A percentile compares a stretch with the other conserved stretches of the same genome.
phyloP scores from a whole-genome alignment of 1,284 basidiomycete species.

The Trametes hirsuta region DNA sequence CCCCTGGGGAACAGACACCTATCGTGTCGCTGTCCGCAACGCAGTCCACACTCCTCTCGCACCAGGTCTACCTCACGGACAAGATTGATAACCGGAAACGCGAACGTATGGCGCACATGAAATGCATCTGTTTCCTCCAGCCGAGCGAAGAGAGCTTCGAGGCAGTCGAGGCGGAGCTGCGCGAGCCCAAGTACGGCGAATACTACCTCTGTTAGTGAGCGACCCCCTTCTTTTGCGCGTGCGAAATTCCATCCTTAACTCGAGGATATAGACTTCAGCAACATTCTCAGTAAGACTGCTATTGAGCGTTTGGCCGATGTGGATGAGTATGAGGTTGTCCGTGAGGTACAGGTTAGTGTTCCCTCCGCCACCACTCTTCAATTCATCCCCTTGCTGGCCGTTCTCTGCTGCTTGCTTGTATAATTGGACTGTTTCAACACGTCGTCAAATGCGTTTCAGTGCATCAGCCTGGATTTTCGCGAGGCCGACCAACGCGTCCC shows the following conservation, averaged over 20 bases:
- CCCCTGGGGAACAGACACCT: slow-evolving; percentile 70
- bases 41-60: slow-evolving; percentile 91
- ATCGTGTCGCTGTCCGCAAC: slow-evolving; percentile 96
- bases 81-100: slow-evolving; percentile 91
- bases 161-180: slow-evolving; percentile 83
- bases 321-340: slow-evolving; percentile 96
- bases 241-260: slow-evolving; percentile 10
- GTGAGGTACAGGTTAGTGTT: slow-evolving; percentile 86
- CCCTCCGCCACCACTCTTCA: neutral
- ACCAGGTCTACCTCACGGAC: slow-evolving; percentile 98
- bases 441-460: too few species aligned
- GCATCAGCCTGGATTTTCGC: too few species aligned
- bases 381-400: neutral
- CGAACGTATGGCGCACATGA: slow-evolving; percentile 93
- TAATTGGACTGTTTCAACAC: too few species aligned
- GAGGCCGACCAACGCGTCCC: too few species aligned
- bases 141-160: slow-evolving; percentile 82
- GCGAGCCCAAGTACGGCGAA: slow-evolving; percentile 91
- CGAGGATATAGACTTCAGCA: slow-evolving; percentile 83
- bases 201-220: slow-evolving; percentile 97
- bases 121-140: slow-evolving; percentile 93
- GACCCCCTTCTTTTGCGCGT: slow-evolving; percentile 39
- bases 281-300: slow-evolving; percentile 84
- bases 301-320: slow-evolving; percentile 95
- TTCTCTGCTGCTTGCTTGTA: too few species aligned